Conservation (phyloP, 1,139 yeast species). For the Protomyces macrosporus region DNA sequence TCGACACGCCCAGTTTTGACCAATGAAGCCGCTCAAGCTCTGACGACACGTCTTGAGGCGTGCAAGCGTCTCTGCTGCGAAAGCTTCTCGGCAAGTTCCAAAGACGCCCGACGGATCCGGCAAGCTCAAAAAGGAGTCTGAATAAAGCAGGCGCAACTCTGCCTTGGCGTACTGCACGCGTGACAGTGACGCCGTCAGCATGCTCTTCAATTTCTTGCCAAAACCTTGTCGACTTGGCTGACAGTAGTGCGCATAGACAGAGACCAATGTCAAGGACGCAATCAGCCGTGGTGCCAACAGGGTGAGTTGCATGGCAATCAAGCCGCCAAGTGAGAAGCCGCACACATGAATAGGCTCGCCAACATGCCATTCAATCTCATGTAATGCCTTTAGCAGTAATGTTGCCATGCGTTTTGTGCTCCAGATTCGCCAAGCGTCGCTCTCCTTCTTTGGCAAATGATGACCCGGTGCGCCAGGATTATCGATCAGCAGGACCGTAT, state of each 20-base stretch:
- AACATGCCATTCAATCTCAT: neutral
- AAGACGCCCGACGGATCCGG: neutral
- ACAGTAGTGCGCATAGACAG: neutral
- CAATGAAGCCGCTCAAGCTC: neutral
- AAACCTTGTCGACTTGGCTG: neutral
- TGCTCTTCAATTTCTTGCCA: neutral
- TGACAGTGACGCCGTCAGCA: neutral
- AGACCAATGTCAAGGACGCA: neutral
- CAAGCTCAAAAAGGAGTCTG: neutral
- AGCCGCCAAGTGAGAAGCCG: neutral
- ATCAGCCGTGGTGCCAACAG: neutral
- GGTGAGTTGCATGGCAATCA: neutral
- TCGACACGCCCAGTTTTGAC: neutral
- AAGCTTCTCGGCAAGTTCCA: neutral
- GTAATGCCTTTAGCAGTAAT: neutral
- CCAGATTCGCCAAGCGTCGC: neutral
- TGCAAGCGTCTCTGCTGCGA: neutral
- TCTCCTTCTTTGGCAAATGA: neutral
- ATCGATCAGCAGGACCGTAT: neutral
- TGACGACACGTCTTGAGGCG: neutral
- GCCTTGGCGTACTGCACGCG: neutral
- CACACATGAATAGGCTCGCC: neutral
- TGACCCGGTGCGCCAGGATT: neutral
- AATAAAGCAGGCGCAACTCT: neutral
- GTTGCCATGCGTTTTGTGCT: neutral